Evolutionary conservation across 345 rosid species (phyloP), one percentile per base, ranked within the genome.

Genomic region (Odontarrhena argentea): DNA sequence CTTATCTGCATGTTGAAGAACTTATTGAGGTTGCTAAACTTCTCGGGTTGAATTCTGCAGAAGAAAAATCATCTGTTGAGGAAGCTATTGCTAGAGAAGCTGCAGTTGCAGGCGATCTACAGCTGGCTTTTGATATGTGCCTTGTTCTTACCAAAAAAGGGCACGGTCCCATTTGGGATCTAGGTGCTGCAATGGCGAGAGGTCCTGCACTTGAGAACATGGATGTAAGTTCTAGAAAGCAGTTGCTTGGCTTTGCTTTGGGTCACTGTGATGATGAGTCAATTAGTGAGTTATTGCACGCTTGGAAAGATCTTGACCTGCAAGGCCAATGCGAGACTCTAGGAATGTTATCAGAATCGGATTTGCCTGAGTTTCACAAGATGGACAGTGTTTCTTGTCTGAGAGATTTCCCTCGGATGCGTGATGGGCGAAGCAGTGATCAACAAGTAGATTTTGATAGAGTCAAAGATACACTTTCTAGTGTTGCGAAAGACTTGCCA

Each of bases 71-170:
- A 61, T 80, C 84, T 57, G 91, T 94, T 36, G 84, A 94, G 85
- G 99, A 94, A 85, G 91, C 96, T 74, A 88, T 94, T 83, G 97
- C 99, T 69, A 86, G 97, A 74, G 99, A 91, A 84, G 97, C 97
- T 71, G 99, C 97, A 49, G 89, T 91, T 67, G 88, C 93, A 25
- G 99, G 96, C 63, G 96, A 94, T 80, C 84, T 94, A 76, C 99
- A 94, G 76, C 78, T 94, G 76, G 99, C 99, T 52, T 94, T 84
- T 80, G 99, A 91, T 82, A 84, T 91, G 37, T 88, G 97, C 79
- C 85, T 87, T 76, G 83, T 69, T 78, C 81, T 94, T 73, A 80
- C 88, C 26, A 94, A 74, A 70, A 91, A 94, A 66, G 99, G 99
- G 55, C 95, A 94, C 67, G 99, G 95, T 79, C 83, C 74, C 14